A percentile compares a stretch with the other conserved stretches of the same genome.
These are phyloP conservation scores for Komagataella pseudopastoris DNA, from an alignment of 805 yeast genomes.

Conservation along the genomic window DNA sequence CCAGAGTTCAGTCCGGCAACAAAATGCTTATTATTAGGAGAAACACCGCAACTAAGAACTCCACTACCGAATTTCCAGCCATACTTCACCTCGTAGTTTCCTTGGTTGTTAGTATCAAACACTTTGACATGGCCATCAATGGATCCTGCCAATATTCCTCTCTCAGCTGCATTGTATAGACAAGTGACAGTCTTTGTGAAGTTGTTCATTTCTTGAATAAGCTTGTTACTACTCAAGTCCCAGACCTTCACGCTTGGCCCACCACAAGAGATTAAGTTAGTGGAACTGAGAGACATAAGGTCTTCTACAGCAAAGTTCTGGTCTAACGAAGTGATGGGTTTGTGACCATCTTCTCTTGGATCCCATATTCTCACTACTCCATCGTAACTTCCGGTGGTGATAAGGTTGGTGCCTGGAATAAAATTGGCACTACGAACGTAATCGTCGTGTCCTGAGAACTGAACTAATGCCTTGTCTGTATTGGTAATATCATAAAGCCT, in stretches of 20 bases:
- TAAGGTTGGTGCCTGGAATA: constrained; percentile 59
- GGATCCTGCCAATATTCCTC: constrained; percentile 86
- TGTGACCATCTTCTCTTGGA: constrained; percentile 37
- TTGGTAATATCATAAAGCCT: constrained; percentile 81
- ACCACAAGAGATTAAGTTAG: constrained; percentile 69
- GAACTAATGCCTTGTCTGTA: constrained; percentile 56
- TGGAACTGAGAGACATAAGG: constrained; percentile 57
- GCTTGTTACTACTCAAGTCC: constrained; percentile 77
- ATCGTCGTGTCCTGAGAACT: constrained; percentile 69
- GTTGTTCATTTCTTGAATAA: constrained; percentile 59
- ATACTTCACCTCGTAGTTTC: constrained; percentile 75
- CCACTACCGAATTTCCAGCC: constrained; percentile 98
- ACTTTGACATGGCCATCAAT: constrained; percentile 96
- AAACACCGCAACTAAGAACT: constrained; percentile 77
- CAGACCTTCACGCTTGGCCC: constrained; percentile 78
- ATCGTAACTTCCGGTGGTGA: constrained; percentile 93
- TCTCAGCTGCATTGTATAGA: constrained; percentile 56
- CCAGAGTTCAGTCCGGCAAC: constrained; percentile 91
- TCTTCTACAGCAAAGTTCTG: constrained; percentile 82
- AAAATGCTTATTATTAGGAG: constrained; percentile 79
- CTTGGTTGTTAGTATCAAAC: constrained; percentile 55
- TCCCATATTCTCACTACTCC: constrained; percentile 78
- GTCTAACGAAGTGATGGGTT: constrained; percentile 49
- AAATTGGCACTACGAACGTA: constrained; percentile 76
- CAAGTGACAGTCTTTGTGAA: constrained; percentile 92